phyloP scores from a whole-genome alignment of 495 filamentous ascomycete genomes.

The Penicillium mononematosum region DNA sequence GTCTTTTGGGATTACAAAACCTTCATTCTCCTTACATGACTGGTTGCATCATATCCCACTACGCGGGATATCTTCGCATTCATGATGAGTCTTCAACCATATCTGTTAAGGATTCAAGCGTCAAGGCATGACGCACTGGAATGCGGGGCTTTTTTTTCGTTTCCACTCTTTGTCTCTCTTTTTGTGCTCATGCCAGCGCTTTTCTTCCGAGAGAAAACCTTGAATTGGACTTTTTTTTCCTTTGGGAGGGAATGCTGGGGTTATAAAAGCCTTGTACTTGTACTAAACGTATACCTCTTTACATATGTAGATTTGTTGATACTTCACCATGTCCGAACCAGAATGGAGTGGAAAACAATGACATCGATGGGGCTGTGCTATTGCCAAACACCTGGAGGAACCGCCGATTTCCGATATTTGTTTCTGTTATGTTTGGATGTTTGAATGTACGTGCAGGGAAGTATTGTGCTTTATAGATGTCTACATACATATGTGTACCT shows the following conservation, averaged over 20 bases:
- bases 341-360: slow-evolving; percentile 12
- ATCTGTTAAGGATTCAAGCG: not conserved
- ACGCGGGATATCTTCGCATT: not conserved
- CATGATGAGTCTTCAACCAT: not conserved
- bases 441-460: not conserved
- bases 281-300: not conserved
- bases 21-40: slow-evolving; percentile 20
- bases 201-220: slow-evolving; percentile 2
- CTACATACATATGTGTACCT: not conserved
- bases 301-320: slow-evolving; percentile 1
- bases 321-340: slow-evolving; percentile 2
- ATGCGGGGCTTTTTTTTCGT: slow-evolving; percentile 29
- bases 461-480: not conserved
- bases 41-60: slow-evolving; percentile 21
- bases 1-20: slow-evolving; percentile 11
- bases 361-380: slow-evolving; percentile 29
- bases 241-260: not conserved
- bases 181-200: slow-evolving; percentile 13
- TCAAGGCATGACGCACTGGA: slow-evolving; percentile 11
- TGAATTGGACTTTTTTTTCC: not conserved
- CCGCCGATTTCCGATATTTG: slow-evolving; percentile 12
- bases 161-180: slow-evolving; percentile 18
- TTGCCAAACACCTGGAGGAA: slow-evolving; percentile 6
- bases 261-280: not conserved
- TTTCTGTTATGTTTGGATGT: not conserved